phyloP scores from a whole-genome alignment of 2,329 filamentous ascomycete species.

The Phoma sp. region DNA sequence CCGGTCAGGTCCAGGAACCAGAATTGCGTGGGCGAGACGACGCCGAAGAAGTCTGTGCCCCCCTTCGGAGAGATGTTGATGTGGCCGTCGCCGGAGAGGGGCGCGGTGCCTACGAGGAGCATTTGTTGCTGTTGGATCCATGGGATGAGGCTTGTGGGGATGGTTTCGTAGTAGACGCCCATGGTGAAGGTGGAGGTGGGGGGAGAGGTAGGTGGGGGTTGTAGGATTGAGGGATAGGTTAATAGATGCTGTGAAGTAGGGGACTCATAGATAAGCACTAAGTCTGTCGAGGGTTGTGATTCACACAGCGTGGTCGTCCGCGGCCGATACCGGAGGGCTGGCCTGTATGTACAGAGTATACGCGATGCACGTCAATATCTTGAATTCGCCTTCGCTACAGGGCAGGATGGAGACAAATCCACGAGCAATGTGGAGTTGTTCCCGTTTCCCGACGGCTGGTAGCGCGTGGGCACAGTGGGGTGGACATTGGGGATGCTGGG shows the following conservation, averaged over 20 bases:
- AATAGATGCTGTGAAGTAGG: background rate
- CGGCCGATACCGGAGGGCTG: slow-evolving; percentile 21
- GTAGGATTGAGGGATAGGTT: background rate
- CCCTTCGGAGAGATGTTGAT: slow-evolving; percentile 57
- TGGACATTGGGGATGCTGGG: slow-evolving; percentile 2
- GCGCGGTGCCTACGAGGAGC: slow-evolving; percentile 53
- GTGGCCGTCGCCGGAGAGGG: slow-evolving; percentile 50
- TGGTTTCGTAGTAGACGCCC: slow-evolving; percentile 54
- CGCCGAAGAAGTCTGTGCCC: slow-evolving; percentile 50
- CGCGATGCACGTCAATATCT: background rate
- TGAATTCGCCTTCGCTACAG: background rate
- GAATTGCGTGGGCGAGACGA: slow-evolving; percentile 49
- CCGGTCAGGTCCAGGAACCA: slow-evolving; percentile 56
- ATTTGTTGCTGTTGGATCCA: slow-evolving; percentile 55
- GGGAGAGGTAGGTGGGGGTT: background rate
- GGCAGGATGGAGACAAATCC: background rate
- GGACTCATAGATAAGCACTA: slow-evolving; percentile 7
- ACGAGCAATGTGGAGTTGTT: too few species aligned
- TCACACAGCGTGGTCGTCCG: slow-evolving; percentile 15
- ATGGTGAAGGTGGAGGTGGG: slow-evolving; percentile 31
- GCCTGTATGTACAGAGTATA: background rate
- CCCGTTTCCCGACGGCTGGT: background rate
- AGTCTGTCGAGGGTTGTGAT: slow-evolving; percentile 5
- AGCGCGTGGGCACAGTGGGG: slow-evolving; percentile 6
- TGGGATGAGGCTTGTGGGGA: slow-evolving; percentile 46